These are phyloP conservation scores for Mortierella sp. DNA, from an alignment of 371 early-diverging fungal species.

Conservation along the genomic window DNA sequence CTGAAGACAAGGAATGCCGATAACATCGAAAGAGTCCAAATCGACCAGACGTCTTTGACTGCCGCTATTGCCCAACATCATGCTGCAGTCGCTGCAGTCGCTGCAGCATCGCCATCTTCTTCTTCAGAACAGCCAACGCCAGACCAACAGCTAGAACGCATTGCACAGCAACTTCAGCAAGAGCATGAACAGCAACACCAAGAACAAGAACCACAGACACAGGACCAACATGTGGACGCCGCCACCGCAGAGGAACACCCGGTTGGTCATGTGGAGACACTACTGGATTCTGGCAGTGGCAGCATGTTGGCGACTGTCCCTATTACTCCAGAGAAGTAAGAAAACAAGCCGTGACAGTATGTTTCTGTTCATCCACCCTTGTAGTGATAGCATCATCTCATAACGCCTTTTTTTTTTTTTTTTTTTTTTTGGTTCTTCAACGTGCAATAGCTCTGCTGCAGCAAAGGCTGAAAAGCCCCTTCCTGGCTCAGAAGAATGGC, in stretches of 20 bases:
- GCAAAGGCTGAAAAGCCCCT: slow-evolving; percentile 56
- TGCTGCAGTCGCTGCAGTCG: neutral
- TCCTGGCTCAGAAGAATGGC: slow-evolving; percentile 84
- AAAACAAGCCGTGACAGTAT: neutral
- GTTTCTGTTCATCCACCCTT: neutral
- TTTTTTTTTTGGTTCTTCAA: neutral
- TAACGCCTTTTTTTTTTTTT: neutral
- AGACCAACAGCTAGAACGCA: neutral
- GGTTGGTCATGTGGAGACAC: neutral
- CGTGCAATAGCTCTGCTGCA: neutral
- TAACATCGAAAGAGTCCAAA: neutral
- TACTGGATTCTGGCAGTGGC: neutral
- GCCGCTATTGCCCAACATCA: slow-evolving; percentile 6
- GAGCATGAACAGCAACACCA: neutral
- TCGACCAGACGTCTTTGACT: slow-evolving; percentile 1
- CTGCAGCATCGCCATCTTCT: neutral
- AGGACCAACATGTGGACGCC: slow-evolving; percentile 3
- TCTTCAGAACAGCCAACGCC: neutral
- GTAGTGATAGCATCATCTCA: neutral
- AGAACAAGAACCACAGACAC: too few species aligned
- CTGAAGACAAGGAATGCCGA: neutral
- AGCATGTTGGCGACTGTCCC: slow-evolving; percentile 27
- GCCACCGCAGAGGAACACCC: slow-evolving; percentile 5
- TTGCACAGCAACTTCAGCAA: neutral
- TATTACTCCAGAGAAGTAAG: neutral